Conservation (phyloP, 345 rosid genomes). For the Nasturtium officinale region DNA sequence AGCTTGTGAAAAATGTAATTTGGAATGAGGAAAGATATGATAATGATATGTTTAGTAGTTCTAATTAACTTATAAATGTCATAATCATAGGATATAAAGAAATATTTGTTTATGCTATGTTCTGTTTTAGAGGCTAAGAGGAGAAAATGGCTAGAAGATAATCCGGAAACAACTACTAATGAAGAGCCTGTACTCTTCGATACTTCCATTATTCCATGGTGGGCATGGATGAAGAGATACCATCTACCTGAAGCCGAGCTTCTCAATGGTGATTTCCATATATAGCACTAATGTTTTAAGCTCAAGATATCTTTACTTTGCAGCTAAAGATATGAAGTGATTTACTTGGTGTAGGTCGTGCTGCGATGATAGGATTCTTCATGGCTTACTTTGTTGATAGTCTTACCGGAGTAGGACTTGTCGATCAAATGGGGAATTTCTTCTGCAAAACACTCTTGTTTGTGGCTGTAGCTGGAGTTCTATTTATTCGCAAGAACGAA, state of each 20-base stretch:
- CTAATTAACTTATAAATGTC: neutral
- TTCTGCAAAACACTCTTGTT: slow-evolving; percentile 93
- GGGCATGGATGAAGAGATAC: slow-evolving; percentile 96
- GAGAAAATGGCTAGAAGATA: slow-evolving; percentile 86
- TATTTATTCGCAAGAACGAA: slow-evolving; percentile 84
- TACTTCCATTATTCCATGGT: slow-evolving; percentile 94
- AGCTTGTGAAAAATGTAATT: too few relatives aligned
- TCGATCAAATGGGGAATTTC: slow-evolving; percentile 96
- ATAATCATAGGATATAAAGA: neutral
- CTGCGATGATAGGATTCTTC: slow-evolving; percentile 97
- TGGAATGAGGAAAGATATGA: neutral
- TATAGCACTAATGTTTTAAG: slow-evolving; percentile 7
- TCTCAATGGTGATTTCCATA: slow-evolving; percentile 70
- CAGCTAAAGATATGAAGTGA: neutral
- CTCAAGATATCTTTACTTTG: neutral
- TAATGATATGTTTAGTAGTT: neutral
- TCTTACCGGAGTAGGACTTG: slow-evolving; percentile 92
- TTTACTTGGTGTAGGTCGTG: slow-evolving; percentile 60
- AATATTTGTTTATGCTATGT: neutral
- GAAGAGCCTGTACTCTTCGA: slow-evolving; percentile 86
- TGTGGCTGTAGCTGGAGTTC: slow-evolving; percentile 79
- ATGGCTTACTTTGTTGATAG: slow-evolving; percentile 98
- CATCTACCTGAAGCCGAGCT: slow-evolving; percentile 97
- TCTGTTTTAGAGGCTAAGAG: slow-evolving; percentile 74
- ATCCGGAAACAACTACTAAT: slow-evolving; percentile 81